Evolutionary conservation across 1,139 yeast genomes (phyloP).

Genomic region (Pneumocystis murina): DNA sequence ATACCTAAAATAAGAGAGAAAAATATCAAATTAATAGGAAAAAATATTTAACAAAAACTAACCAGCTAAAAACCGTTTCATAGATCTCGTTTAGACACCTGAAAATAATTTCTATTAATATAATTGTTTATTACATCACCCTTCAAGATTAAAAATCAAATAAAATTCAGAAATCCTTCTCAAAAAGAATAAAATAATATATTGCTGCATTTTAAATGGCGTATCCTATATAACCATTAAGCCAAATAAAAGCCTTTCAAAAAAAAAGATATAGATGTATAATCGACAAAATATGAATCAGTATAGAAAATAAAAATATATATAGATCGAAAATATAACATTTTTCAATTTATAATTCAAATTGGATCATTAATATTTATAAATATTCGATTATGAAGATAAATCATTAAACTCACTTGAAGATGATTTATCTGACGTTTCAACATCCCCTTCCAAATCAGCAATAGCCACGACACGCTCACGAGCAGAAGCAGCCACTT

Average conservation of each 20-base stretch:
- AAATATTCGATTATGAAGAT: not conserved
- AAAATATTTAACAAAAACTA: too few relatives aligned
- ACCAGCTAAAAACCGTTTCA: too few relatives aligned
- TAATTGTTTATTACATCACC: too few relatives aligned
- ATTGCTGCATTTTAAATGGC: too few relatives aligned
- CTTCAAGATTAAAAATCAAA: too few relatives aligned
- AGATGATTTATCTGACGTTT: not conserved
- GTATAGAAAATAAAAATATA: not conserved
- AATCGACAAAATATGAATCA: not conserved
- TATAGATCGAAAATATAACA: not conserved
- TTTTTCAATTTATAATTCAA: not conserved
- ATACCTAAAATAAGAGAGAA: too few relatives aligned
- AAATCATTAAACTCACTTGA: not conserved
- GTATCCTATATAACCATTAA: not conserved
- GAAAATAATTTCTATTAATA: too few relatives aligned
- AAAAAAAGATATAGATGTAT: not conserved
- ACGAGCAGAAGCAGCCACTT: not conserved
- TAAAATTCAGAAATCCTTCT: too few relatives aligned
- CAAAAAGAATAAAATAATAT: too few relatives aligned
- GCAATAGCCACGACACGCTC: not conserved
- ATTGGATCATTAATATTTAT: not conserved
- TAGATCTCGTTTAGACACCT: too few relatives aligned
- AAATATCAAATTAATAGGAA: too few relatives aligned
- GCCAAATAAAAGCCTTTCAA: not conserved
- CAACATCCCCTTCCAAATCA: not conserved